Base-by-base conservation (phyloP, 225 moss, liverwort and hornwort species). In the Pleurozium schreberi region DNA sequence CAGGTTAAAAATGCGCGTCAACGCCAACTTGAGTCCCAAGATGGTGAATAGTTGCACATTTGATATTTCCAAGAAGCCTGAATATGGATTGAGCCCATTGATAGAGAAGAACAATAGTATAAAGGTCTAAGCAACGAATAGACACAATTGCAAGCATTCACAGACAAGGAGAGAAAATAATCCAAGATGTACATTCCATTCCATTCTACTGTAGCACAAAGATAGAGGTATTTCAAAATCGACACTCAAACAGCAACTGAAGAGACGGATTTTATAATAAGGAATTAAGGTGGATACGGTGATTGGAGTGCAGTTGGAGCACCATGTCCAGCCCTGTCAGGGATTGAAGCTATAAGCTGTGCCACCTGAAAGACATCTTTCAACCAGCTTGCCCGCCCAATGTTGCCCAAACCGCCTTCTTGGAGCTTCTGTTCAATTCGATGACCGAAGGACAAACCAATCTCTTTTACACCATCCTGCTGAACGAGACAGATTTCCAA, bases 331-430 rank as follows among this genome's bases (percentile, higher is more conserved):
- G 93, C 90, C 75, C 95, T 97, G 83, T 98, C 98, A 87, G 98
- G 93, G 22, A 98, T 93, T 42, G 97, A 93, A 79, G 95, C 94
- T 81, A 98, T 45, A 86, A 98, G 88, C 89, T 96, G 98, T 83
- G 95, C 94, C 86, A 93, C 87, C 86, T 95, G 94, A 67, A 82
- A 85, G 86, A 85, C 85, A 53, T 92, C 88, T 86, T 93, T 85
- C 91, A 93, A 73, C 90, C 84, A 89, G 90, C 93, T 91, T 83
- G 86, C 88, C 53, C 81, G 93, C 38, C 89, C 88, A 89, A 89
- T 87, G 53, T 91, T 93, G 88, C 90, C 82, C 83, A 67, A 63
- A 64, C 85, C 84, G 88, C 86, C 83, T 89, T 91, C 85, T 84
- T 83, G 81, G 82, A 65, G 60, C 79, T 85, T 92, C n/a, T 81